Evolutionary conservation across 257 asterid genomes (phyloP).

Genomic region (Primulina tabacum): DNA sequence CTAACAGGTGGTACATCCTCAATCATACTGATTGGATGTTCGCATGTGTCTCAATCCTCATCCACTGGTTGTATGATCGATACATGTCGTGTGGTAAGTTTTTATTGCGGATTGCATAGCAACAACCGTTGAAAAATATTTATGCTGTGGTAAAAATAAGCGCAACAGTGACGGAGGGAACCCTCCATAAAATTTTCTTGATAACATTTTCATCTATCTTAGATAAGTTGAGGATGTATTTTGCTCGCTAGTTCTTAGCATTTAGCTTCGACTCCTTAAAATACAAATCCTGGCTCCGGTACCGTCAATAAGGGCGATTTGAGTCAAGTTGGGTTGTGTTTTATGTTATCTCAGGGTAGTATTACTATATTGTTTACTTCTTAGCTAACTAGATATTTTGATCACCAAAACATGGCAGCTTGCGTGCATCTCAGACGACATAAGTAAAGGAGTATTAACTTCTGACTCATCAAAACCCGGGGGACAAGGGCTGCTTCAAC

Average conservation of each 20-base stretch:
- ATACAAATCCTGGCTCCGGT: neutral
- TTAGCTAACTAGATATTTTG: constrained; percentile 2
- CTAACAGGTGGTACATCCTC: no score
- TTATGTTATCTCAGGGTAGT: neutral
- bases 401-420: constrained; percentile 44
- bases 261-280: neutral
- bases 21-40: no score
- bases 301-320: neutral
- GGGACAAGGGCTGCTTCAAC: constrained; percentile 55
- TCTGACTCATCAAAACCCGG: constrained; percentile 59
- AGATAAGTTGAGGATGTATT: no score
- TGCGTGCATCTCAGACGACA: constrained; percentile 67
- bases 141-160: neutral
- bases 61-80: no score
- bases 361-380: neutral
- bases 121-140: no score
- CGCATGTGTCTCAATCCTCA: no score
- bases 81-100: no score
- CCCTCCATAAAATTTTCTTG: neutral
- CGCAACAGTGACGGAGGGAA: neutral
- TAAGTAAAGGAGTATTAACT: constrained; percentile 40
- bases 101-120: neutral
- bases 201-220: no score
- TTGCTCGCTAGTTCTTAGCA: neutral
- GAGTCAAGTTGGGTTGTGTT: neutral